Evolutionary conservation across 352 stramenopile species (phyloP).

Genomic region (Phytophthora tentaculata): DNA sequence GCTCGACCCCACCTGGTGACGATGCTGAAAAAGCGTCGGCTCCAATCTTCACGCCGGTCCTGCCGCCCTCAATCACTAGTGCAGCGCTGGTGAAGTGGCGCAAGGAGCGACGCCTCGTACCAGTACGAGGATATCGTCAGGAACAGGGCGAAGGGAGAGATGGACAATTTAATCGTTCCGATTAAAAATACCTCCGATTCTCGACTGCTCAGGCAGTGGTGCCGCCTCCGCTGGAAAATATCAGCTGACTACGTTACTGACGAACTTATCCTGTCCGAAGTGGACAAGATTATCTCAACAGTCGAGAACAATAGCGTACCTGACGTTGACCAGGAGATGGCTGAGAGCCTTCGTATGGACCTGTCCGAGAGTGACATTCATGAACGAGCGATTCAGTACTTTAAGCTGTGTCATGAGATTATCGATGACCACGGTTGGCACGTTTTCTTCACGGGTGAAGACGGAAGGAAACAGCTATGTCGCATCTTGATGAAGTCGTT

Average conservation of each 20-base stretch:
- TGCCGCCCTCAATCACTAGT: slow-evolving; percentile 1
- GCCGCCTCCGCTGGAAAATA: background rate
- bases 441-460: background rate
- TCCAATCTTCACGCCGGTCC: slow-evolving; percentile 1
- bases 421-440: too few relatives aligned
- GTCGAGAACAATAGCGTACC: slow-evolving; percentile 1
- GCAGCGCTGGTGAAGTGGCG: background rate
- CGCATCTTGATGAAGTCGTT: slow-evolving; percentile 2
- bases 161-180: slow-evolving; percentile 1
- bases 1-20: background rate
- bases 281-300: slow-evolving; percentile 5
- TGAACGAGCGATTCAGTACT: slow-evolving; percentile 8
- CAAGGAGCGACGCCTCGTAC: background rate
- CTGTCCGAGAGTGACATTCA: background rate
- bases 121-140: slow-evolving; percentile 5
- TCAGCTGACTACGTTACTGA: background rate
- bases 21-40: background rate
- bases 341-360: background rate
- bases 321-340: slow-evolving; percentile 5
- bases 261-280: background rate
- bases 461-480: slow-evolving; percentile 1
- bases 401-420: background rate
- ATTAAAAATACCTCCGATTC: slow-evolving; percentile 6
- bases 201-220: background rate
- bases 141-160: background rate